These are phyloP conservation scores for Naganishia sp. DNA, from an alignment of 1,284 basidiomycete genomes.

Conservation along the genomic window DNA sequence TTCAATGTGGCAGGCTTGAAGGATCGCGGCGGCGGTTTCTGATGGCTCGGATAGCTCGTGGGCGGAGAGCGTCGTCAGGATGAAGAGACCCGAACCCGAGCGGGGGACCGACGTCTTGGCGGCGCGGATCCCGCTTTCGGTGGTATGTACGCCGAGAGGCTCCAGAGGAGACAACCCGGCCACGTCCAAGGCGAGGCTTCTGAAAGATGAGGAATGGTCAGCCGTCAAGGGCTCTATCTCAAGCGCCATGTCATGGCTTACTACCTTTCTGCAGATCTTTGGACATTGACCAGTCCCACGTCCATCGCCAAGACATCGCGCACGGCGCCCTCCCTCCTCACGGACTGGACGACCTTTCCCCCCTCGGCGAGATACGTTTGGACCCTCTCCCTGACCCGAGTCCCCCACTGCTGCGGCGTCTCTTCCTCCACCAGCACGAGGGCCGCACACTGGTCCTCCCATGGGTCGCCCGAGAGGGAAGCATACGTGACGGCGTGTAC, in stretches of 20 bases:
- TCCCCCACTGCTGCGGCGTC: conserved; percentile 58
- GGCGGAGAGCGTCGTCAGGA: conserved; percentile 14
- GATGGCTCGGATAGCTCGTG: conserved; percentile 27
- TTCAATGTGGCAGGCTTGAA: conserved; percentile 31
- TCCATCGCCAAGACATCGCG: no score
- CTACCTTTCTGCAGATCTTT: neutral
- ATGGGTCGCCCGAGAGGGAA: conserved; percentile 68
- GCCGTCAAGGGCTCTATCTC: no score
- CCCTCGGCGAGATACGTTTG: conserved; percentile 37
- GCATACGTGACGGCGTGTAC: conserved; percentile 67
- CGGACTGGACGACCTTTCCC: conserved; percentile 65
- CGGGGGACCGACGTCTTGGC: neutral
- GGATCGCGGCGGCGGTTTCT: conserved; percentile 29
- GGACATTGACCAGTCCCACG: neutral
- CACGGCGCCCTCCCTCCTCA: conserved; percentile 63
- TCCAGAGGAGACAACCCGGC: no score
- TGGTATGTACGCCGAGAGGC: neutral
- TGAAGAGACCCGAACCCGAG: neutral
- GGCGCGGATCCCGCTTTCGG: neutral
- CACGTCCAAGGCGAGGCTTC: neutral
- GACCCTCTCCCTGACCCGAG: neutral
- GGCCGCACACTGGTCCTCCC: conserved; percentile 71
- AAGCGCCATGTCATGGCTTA: no score
- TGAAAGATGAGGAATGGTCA: conserved; percentile 12
- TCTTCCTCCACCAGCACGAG: conserved; percentile 67